phyloP scores from a whole-genome alignment of 805 yeast genomes.

The Yarrowia sp. region DNA sequence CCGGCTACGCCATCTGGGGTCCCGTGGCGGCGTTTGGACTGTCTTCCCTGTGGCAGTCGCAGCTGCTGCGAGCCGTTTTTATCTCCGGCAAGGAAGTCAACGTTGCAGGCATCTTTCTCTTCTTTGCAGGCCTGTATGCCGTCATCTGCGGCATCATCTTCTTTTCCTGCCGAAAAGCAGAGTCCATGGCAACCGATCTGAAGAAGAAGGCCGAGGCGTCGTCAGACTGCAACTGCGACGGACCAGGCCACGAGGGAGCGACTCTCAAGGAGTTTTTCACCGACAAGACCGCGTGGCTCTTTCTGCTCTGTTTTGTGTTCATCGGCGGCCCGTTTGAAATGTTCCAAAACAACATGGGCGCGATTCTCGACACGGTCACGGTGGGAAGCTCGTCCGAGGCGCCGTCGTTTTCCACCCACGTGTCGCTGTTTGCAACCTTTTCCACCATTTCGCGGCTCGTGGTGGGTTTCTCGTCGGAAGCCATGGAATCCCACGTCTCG shows the following conservation, averaged over 20 bases:
- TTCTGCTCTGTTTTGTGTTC: constrained; percentile 68
- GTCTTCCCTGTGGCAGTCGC: constrained; percentile 78
- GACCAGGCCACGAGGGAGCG: constrained; percentile 28
- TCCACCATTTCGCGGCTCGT: constrained; percentile 75
- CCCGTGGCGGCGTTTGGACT: constrained; percentile 91
- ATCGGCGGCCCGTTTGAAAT: constrained; percentile 85
- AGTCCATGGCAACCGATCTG: constrained; percentile 13
- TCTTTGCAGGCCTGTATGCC: constrained; percentile 44
- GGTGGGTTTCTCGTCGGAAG: constrained; percentile 75
- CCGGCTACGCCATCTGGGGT: constrained; percentile 81
- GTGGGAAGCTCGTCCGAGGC: constrained; percentile 34
- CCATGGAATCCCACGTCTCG: constrained; percentile 51
- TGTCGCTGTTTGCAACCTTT: constrained; percentile 65
- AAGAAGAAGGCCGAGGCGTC: constrained; percentile 19
- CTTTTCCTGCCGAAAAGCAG: constrained; percentile 42
- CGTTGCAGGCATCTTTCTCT: constrained; percentile 41
- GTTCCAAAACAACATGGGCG: constrained; percentile 82
- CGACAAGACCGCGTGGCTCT: constrained; percentile 58
- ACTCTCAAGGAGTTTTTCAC: constrained; percentile 23
- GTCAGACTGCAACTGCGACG: constrained; percentile 19
- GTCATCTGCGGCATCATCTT: constrained; percentile 45
- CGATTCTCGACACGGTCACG: constrained; percentile 60
- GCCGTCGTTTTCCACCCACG: constrained; percentile 50
- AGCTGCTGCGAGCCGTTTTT: constrained; percentile 56
- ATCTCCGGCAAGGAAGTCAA: constrained; percentile 42